Evolutionary conservation across 306 rosid genomes (phyloP).

Genomic region (Datisca glomerata): DNA sequence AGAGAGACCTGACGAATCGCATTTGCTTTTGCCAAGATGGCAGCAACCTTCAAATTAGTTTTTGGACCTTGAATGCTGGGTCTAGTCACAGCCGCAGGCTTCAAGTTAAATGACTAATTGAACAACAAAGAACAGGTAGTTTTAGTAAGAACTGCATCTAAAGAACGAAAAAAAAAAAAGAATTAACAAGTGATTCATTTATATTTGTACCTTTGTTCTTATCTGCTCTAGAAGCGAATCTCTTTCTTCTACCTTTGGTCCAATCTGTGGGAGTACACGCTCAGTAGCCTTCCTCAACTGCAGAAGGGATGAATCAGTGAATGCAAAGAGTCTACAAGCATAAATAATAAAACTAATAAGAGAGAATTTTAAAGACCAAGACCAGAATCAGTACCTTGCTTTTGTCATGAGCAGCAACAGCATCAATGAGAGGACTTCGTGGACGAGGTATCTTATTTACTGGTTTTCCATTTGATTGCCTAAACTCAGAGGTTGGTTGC

Average conservation of each 20-base stretch:
- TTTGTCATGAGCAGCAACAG: conserved; percentile 71
- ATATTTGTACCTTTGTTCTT: conserved; percentile 66
- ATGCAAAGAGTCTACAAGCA: conserved; percentile 15
- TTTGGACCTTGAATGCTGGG: conserved; percentile 63
- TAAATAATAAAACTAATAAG: conserved; percentile 9
- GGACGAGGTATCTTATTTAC: conserved; percentile 59
- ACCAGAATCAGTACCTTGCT: conserved; percentile 53
- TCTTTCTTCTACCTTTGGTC: conserved; percentile 67
- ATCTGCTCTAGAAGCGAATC: conserved; percentile 73
- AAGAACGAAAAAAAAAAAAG: conserved; percentile 4
- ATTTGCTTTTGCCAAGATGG: conserved; percentile 84
- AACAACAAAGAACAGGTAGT: conserved; percentile 1
- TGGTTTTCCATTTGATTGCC: conserved; percentile 35
- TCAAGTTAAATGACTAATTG: conserved; percentile 84
- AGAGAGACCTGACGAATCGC: conserved; percentile 76
- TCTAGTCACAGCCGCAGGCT: conserved; percentile 53
- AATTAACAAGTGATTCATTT: not conserved
- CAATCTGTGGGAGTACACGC: conserved; percentile 51
- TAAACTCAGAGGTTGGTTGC: conserved; percentile 24
- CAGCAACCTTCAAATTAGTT: conserved; percentile 81
- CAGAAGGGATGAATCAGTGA: conserved; percentile 19
- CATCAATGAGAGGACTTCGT: conserved; percentile 59
- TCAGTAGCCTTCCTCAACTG: conserved; percentile 87
- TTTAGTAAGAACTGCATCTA: not conserved
- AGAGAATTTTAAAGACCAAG: conserved; percentile 9